Base-by-base conservation (phyloP, 2,329 filamentous ascomycete species). In the Aspergillus intermedius region DNA sequence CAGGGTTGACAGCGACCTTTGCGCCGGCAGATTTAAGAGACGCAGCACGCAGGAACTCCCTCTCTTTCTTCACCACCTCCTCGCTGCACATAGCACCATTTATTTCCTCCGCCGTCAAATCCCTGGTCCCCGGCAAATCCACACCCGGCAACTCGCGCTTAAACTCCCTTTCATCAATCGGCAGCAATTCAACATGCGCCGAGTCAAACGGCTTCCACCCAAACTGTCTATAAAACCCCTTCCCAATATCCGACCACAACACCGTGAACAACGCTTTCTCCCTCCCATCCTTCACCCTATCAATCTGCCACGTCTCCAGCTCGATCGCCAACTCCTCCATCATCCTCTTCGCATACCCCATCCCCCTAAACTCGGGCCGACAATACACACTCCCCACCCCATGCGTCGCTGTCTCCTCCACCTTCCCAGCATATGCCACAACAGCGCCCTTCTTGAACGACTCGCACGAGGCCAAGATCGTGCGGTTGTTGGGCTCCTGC, bases 171-270 rank as follows among this genome's bases (percentile, higher is more conserved):
- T 57, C 56, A 4, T 59, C 51, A 12, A 68, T 53, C 1, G 78
- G 73, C 10, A 74, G 70, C 48, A 94, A 78, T 28, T 78, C 75
- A 40, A 94, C 75, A 64, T 95, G 90, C 1, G 78, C 75, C 50
- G 87, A 91, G 17, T 79, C 75, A 59, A 86, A 91, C 0, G 83
- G 77, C 44, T 81, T 77, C 91, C 91, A 96, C 42, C 89, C 89
- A 54, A 82, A 77, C 28, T 75, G 76, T 3, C 85, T 80, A 70
- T 96, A 96, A 69, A 90, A 96, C 35, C 74, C 73, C 74, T 88
- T 86, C 17, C 91, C 88, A 54, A 94, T 90, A 60, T 94, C 88
- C 7, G 89, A 95, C 68, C 84, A 95, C 7, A 96, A 75, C 6
- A 94, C 79, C 0, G 87, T 91, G 67, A 91, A 93, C 12, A 81